Evolutionary conservation across 2,329 filamentous ascomycete species (phyloP), one percentile per base, ranked within the genome.

Genomic region (Gaeumannomyces sp.): DNA sequence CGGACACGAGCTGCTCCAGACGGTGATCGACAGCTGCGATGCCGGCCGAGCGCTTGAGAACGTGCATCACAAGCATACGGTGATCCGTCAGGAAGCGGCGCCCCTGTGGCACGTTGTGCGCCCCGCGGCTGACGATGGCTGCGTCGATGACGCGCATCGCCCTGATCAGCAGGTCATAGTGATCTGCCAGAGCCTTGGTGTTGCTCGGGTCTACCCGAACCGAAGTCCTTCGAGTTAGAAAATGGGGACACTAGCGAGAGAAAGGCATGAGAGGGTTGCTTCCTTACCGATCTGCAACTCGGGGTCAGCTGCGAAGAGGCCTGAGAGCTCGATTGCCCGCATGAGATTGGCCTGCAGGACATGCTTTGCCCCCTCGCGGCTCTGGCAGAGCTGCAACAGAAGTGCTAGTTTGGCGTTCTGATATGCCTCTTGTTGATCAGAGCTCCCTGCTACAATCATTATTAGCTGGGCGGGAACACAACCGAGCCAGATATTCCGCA

Each of bases 311-410:
- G 88, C 82, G 75, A 98, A 99, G 28, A 98, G 83, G n/a, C 88
- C 86, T 0, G 93, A 96, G 65, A 89, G 85, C 67, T 90, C 89
- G 33, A 98, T 80, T 0, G 91, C 85, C 59, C 89, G 85, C 79
- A 99, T 94, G 6, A 99, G 83, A 67, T 94, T 94, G 11, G 92
- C 91, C 71, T 96, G 93, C 58, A 98, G 82, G n/a, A 97, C 87
- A 68, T 92, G 87, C 65, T 89, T 89, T 60, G 95, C 93, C 33
- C 95, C 96, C n/a, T 84, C 80, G 65, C 90, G 88, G 1, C 90
- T 94, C 74, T 96, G 92, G 64, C 90, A 90, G 63, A 98, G 85
- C 68, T 93, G 89, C 29, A 96, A 83, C 31, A 99, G 84, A 22
- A 99, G 85, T 2, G 92, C 87, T 35, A 98, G 84, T 68, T 91